phyloP scores from a whole-genome alignment of 805 yeast species.

The Scheffersomyces spartinae region DNA sequence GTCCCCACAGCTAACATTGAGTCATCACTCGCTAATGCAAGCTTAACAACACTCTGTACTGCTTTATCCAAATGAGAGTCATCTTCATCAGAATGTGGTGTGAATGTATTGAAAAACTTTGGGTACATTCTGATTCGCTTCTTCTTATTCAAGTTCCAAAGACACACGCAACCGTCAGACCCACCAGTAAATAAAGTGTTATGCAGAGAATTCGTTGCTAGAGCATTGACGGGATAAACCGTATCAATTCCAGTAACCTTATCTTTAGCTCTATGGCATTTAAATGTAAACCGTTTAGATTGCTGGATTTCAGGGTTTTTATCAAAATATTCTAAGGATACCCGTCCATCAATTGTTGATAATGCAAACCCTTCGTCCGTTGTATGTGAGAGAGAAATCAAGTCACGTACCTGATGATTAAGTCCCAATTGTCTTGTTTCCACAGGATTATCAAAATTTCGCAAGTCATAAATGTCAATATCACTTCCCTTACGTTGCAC shows the following conservation, averaged over 20 bases:
- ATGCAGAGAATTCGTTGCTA: constrained; percentile 27
- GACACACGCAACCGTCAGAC: constrained; percentile 36
- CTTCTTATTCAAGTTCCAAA: constrained; percentile 37
- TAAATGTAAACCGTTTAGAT: constrained; percentile 57
- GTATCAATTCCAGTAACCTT: constrained; percentile 31
- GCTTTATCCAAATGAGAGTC: constrained; percentile 6
- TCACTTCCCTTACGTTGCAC: no score
- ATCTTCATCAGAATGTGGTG: constrained; percentile 13
- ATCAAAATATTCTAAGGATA: constrained; percentile 59
- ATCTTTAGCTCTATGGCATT: constrained; percentile 53
- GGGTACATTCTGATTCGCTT: constrained; percentile 34
- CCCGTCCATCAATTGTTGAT: constrained; percentile 74
- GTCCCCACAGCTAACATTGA: constrained; percentile 23
- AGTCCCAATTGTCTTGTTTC: constrained; percentile 52
- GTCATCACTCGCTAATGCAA: constrained; percentile 9
- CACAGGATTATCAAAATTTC: constrained; percentile 33
- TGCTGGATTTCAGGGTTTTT: constrained; percentile 30
- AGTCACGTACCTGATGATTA: constrained; percentile 49
- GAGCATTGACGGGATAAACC: constrained; percentile 41
- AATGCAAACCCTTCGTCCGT: constrained; percentile 50
- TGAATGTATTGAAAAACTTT: constrained; percentile 9
- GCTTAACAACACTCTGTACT: constrained; percentile 13
- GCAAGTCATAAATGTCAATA: constrained; percentile 48
- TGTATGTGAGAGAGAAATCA: constrained; percentile 42
- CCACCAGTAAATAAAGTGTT: constrained; percentile 40